Base-by-base conservation (phyloP, 495 filamentous ascomycete species). In the Neurospora discreta region DNA sequence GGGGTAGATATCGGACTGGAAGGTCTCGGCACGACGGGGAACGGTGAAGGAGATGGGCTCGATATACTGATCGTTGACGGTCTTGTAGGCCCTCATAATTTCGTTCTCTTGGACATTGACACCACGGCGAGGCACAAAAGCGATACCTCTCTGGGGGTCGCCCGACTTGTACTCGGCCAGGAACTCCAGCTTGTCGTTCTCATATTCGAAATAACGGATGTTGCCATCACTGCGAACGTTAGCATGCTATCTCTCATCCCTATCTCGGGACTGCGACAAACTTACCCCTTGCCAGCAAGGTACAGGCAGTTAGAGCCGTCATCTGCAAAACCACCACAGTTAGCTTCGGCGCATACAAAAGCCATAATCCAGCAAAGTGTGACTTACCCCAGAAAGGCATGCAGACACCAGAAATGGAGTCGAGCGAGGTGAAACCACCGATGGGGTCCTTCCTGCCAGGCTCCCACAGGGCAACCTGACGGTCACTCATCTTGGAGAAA, bases 21-120 rank as follows among this genome's bases (percentile, higher is more conserved):
- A 99, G 68, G 90, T 92, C 82, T 99, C 95, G n/a, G 95, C 92
- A 44, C 94, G 87, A 38, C 95, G 91, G 68, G 96, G 96, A 1
- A 98, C 95, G 70, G 97, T 95, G 82, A 99, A 99, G 0, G 96
- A 97, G 77, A 99, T 91, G 11, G 95, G 95, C 78, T 99, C 95
- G 76, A 99, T 93, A 80, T 96, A 97, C 11, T 85, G 81, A 80
- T 99, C 96, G 78, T 93, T 95, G 78, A 98, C 91, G 1, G 94
- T 98, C 87, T 98, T 98, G 87, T 91, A 99, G 60, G 91, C 94
- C 72, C 95, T 89, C 85, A 97, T 92, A 39, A 99, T 89, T 81
- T 99, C 95, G 75, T 98, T 98, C 73, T 98, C 95, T 80, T 97
- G 94, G 60, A 95, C 90, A 79, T 97, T 95, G 72, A 99, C 90